A percentile compares a stretch with the other conserved stretches of the same genome.
phyloP scores from a whole-genome alignment of 2,329 filamentous ascomycete genomes.

The Mariannaea sp. region DNA sequence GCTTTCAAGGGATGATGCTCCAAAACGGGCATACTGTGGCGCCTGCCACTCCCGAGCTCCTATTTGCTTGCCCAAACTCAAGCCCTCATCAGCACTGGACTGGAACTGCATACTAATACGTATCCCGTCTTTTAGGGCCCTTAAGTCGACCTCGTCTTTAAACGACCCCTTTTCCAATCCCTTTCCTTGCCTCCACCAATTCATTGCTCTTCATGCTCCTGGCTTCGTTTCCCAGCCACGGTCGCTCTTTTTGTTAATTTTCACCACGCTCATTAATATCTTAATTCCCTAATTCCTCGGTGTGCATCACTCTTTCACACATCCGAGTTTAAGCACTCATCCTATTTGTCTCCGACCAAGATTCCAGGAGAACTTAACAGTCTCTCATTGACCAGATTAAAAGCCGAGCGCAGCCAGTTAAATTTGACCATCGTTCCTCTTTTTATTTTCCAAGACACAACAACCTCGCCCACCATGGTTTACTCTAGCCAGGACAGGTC shows the following conservation, averaged over 20 bases:
- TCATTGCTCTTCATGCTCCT: conserved; percentile 48
- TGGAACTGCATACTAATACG: conserved; percentile 41
- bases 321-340: conserved; percentile 43
- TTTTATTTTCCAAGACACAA: conserved; percentile 22
- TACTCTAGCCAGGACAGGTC: conserved; percentile 50
- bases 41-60: conserved; percentile 18
- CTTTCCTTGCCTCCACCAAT: conserved; percentile 43
- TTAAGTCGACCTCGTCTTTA: conserved; percentile 53
- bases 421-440: conserved; percentile 21
- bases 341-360: conserved; percentile 49
- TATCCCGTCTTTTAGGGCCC: conserved; percentile 46
- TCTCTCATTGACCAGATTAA: conserved; percentile 49
- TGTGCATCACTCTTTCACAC: conserved; percentile 42
- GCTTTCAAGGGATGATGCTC: conserved; percentile 37
- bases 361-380: conserved; percentile 58
- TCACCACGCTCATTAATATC: conserved; percentile 64
- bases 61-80: conserved; percentile 28
- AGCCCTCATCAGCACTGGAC: neutral
- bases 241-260: conserved; percentile 61
- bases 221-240: conserved; percentile 54
- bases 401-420: conserved; percentile 31
- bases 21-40: conserved; percentile 9
- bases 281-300: conserved; percentile 57
- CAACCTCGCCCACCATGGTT: conserved; percentile 50
- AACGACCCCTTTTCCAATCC: conserved; percentile 53